phyloP scores from a whole-genome alignment of 208 protist genomes.

The Porcisia hertigi region DNA sequence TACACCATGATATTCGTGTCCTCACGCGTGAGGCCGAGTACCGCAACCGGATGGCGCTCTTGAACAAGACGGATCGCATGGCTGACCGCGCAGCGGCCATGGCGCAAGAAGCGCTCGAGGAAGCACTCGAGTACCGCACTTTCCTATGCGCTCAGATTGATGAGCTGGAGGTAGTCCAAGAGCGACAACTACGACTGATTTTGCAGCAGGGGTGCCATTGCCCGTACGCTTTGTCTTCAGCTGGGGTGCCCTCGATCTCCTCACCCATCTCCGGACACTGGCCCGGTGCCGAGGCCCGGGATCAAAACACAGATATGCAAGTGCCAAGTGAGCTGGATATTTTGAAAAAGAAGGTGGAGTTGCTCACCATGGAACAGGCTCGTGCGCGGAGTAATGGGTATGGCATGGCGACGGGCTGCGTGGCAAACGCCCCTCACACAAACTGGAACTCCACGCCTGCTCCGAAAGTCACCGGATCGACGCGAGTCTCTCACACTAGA shows the following conservation, averaged over 20 bases:
- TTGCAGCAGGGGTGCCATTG: conserved; percentile 17
- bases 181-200: conserved; percentile 34
- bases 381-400: conserved; percentile 29
- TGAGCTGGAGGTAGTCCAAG: conserved; percentile 26
- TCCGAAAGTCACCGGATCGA: neutral
- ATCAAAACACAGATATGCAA: neutral
- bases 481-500: neutral
- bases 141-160: conserved; percentile 32
- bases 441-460: neutral
- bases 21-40: conserved; percentile 52
- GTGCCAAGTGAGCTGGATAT: conserved; percentile 51
- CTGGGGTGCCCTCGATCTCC: neutral
- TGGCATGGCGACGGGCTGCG: neutral
- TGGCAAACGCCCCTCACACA: neutral
- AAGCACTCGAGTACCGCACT: conserved; percentile 40
- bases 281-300: neutral
- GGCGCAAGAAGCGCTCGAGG: conserved; percentile 32
- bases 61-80: conserved; percentile 33
- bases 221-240: neutral
- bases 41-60: conserved; percentile 27
- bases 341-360: conserved; percentile 51
- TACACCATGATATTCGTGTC: conserved; percentile 48
- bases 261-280: neutral
- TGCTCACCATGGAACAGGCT: conserved; percentile 51
- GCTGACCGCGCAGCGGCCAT: conserved; percentile 29